Evolutionary conservation across 306 rosid species (phyloP).

Genomic region (Citrullus amarus): DNA sequence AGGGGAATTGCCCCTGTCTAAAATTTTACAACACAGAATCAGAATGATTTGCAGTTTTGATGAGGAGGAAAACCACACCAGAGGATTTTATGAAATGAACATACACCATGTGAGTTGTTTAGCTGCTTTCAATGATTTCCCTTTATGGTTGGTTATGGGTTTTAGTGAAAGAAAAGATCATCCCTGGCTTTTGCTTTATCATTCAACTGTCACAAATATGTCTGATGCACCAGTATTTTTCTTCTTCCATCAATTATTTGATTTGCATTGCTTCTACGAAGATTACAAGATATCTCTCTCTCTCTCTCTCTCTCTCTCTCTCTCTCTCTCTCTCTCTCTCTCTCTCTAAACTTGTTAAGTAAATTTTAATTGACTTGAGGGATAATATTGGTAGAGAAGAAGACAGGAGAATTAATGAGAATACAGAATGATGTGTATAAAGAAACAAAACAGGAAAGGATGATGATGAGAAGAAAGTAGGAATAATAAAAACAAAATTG

Average conservation of each 20-base stretch:
- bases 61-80: neutral
- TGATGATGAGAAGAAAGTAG: neutral
- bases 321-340: neutral
- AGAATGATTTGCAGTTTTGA: neutral
- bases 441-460: constrained; percentile 18
- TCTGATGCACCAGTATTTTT: neutral
- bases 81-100: neutral
- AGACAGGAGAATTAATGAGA: constrained; percentile 27
- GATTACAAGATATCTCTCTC: neutral
- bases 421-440: constrained; percentile 11
- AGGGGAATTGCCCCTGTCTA: constrained; percentile 33
- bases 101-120: neutral
- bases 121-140: neutral
- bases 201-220: neutral
- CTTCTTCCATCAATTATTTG: neutral
- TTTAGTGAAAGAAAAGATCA: neutral
- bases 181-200: neutral
- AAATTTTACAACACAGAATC: constrained; percentile 3
- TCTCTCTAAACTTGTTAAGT: neutral
- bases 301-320: neutral
- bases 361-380: neutral
- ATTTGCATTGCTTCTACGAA: neutral
- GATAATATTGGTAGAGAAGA: neutral
- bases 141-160: neutral
- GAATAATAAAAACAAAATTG: neutral